Evolutionary conservation across 495 filamentous ascomycete genomes (phyloP), one percentile per base, ranked within the genome.

Genomic region (Acidiella bohemica): DNA sequence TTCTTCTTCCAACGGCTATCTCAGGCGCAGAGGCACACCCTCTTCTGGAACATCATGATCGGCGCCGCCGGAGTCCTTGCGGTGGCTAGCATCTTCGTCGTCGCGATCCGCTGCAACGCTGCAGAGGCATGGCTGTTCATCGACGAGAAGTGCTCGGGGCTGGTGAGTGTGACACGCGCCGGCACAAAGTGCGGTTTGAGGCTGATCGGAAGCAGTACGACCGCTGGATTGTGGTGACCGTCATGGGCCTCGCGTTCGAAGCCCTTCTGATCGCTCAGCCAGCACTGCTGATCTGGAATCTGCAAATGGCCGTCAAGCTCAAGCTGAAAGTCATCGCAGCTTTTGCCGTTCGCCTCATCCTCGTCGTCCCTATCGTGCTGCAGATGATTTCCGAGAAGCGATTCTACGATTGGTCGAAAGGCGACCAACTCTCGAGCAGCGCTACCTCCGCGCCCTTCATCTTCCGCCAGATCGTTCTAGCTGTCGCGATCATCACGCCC

Each of bases 381-480:
- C 39, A 42, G n/a, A 5, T 42, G 14, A n/a, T n/a, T n/a, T 13
- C 19, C 28, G 16, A 10, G n/a, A 10, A 36, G 5, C 39, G 13
- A 33, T 42, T 42, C 39, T 42, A 36, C 22, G 27, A 5, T 4
- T 22, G 12, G 18, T 36, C 39, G 4, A 13, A 42, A 6, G 39
- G 29, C n/a, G 8, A 8, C 5, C 10, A 8, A 7, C 16, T 42
- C 19, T 34, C 39, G 5, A 35, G 28, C 12, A 36, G 20, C 22
- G 23, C 5, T 17, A 20, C 14, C 12, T 21, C 19, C 7, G 14
- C 14, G 13, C 39, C 39, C 27, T 42, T 28, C 22, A 26, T 42
- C 39, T 42, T 36, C 39, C 36, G 10, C 4, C 27, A 33, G 39
- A 42, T 42, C 29, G 4, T 9, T 23, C 29, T 42, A 10, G 39